Evolutionary conservation across 176 grass and related monocot genomes (phyloP).

Genomic region (Aegilops sharonensis): DNA sequence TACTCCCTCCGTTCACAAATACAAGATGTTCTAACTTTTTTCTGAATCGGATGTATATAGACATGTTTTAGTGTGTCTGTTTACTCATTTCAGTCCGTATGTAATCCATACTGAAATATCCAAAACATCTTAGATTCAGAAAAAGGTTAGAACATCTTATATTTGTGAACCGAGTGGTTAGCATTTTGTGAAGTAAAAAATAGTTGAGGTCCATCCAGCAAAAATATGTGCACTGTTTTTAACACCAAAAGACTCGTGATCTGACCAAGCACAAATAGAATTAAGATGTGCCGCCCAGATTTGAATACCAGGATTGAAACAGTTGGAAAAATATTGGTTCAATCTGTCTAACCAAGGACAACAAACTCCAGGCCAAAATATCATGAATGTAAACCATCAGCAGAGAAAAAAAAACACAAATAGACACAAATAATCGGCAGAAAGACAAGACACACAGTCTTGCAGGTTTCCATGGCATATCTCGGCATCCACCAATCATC

Average conservation of each 20-base stretch:
- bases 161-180: background rate
- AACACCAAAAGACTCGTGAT: background rate
- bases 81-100: too few species aligned
- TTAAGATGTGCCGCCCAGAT: background rate
- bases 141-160: too few species aligned
- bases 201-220: background rate
- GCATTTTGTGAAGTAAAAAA: background rate
- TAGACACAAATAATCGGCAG: background rate
- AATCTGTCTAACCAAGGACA: background rate
- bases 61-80: too few species aligned
- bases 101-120: too few species aligned
- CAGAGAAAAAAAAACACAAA: background rate
- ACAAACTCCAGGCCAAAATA: background rate
- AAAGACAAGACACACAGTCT: background rate
- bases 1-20: too few species aligned
- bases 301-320: background rate
- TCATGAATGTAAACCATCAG: background rate
- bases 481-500: background rate
- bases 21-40: too few species aligned
- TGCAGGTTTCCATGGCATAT: background rate
- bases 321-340: background rate
- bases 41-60: too few species aligned
- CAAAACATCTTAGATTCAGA: too few species aligned
- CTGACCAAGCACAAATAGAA: background rate
- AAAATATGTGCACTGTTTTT: background rate